Evolutionary conservation across 176 grass and related monocot genomes (phyloP).

Genomic region (Ensete glaucum): DNA sequence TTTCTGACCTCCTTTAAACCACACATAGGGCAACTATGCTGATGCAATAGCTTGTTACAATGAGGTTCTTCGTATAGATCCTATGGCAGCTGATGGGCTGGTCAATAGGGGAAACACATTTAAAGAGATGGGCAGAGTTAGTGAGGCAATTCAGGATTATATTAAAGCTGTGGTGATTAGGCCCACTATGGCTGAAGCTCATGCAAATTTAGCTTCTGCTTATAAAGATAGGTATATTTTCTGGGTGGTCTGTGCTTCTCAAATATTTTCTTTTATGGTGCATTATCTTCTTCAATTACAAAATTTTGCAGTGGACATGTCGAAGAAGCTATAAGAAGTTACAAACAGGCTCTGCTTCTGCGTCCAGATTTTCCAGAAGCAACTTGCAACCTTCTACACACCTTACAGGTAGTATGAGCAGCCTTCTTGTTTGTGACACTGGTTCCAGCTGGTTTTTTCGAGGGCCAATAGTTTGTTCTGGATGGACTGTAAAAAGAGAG

Average conservation of each 20-base stretch:
- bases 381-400: conserved; percentile 79
- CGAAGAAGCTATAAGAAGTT: conserved; percentile 69
- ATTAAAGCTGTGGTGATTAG: conserved; percentile 48
- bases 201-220: conserved; percentile 84
- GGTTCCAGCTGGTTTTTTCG: too few relatives aligned
- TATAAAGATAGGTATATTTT: conserved; percentile 70
- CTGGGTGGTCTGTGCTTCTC: background rate
- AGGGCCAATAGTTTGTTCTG: too few relatives aligned
- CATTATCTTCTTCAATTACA: background rate
- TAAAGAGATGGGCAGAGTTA: conserved; percentile 73
- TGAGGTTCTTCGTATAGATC: conserved; percentile 74
- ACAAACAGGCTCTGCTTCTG: conserved; percentile 52
- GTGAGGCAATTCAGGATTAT: conserved; percentile 86
- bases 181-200: conserved; percentile 84
- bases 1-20: background rate
- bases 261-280: background rate
- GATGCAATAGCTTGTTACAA: conserved; percentile 79
- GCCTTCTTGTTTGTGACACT: background rate
- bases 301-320: conserved; percentile 49
- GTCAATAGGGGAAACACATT: conserved; percentile 91
- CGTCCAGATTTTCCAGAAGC: conserved; percentile 87
- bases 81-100: conserved; percentile 60
- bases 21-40: conserved; percentile 62
- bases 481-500: too few relatives aligned
- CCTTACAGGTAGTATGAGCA: conserved; percentile 46